Conservation (phyloP, 1,284 basidiomycete species). For the Ustilago tritici region DNA sequence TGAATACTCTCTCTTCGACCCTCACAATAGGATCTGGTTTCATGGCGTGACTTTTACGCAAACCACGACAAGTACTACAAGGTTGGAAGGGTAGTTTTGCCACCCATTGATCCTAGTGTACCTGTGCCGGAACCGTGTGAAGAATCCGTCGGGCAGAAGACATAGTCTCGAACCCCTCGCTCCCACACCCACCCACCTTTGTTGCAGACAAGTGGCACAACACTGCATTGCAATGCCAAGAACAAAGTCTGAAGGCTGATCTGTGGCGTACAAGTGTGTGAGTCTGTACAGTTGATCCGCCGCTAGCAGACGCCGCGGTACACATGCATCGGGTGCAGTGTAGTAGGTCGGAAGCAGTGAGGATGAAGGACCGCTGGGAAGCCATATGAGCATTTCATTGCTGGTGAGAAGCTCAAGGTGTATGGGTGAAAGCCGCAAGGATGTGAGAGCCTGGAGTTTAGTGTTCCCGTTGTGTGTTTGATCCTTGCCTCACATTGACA, state of each 20-base stretch:
- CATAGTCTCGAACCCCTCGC: not conserved
- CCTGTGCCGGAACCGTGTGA: conserved; percentile 60
- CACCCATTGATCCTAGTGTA: conserved; percentile 47
- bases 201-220: not conserved
- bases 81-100: conserved; percentile 58
- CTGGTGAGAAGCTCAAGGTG: not conserved
- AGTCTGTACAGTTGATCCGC: not conserved
- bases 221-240: not conserved
- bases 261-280: not conserved
- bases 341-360: not conserved
- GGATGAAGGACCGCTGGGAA: too few relatives aligned
- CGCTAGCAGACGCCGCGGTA: not conserved
- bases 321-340: not conserved
- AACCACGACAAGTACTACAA: conserved; percentile 58
- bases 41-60: conserved; percentile 63
- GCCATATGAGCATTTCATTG: not conserved
- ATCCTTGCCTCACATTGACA: not conserved
- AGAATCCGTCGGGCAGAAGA: conserved; percentile 23
- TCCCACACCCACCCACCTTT: not conserved
- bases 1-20: conserved; percentile 1
- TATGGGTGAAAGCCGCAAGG: not conserved
- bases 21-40: conserved; percentile 46
- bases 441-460: not conserved
- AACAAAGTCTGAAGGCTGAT: not conserved
- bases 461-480: not conserved